These are phyloP conservation scores for Nevesoporus exiguus DNA, from an alignment of 768 basidiomycete species.

Conservation along the genomic window DNA sequence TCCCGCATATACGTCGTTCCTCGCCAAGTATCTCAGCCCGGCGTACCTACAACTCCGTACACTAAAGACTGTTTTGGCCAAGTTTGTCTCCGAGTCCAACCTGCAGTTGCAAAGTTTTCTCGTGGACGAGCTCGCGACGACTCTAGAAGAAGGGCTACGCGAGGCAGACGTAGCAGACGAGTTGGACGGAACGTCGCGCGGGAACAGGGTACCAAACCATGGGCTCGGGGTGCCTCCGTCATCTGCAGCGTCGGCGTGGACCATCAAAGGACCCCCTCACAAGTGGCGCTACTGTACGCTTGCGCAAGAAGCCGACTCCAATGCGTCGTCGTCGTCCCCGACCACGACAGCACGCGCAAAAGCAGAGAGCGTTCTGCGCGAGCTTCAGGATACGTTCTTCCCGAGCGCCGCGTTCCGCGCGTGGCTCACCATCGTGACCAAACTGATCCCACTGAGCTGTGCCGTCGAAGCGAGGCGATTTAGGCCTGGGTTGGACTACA, in stretches of 20 bases:
- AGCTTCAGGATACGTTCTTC: constrained; percentile 75
- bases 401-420: constrained; percentile 79
- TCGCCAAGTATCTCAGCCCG: constrained; percentile 82
- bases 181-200: constrained; percentile 48
- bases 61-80: constrained; percentile 70
- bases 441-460: constrained; percentile 68
- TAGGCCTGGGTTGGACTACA: constrained; percentile 91
- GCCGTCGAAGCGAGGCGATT: constrained; percentile 83
- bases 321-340: not conserved
- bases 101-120: constrained; percentile 91
- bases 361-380: constrained; percentile 24
- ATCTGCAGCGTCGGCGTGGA: constrained; percentile 56
- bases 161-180: constrained; percentile 64
- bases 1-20: constrained; percentile 61
- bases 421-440: constrained; percentile 78
- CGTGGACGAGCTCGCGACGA: constrained; percentile 57
- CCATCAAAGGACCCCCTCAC: constrained; percentile 82
- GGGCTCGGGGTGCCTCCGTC: constrained; percentile 48
- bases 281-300: constrained; percentile 91
- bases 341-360: constrained; percentile 7
- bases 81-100: constrained; percentile 84
- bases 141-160: constrained; percentile 62
- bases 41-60: constrained; percentile 84
- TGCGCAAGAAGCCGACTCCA: not conserved
- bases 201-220: constrained; percentile 60